A percentile compares a stretch with the other conserved stretches of the same genome.
Evolutionary conservation across 2,329 filamentous ascomycete genomes (phyloP).

Genomic region (Talaromyces sp.): DNA sequence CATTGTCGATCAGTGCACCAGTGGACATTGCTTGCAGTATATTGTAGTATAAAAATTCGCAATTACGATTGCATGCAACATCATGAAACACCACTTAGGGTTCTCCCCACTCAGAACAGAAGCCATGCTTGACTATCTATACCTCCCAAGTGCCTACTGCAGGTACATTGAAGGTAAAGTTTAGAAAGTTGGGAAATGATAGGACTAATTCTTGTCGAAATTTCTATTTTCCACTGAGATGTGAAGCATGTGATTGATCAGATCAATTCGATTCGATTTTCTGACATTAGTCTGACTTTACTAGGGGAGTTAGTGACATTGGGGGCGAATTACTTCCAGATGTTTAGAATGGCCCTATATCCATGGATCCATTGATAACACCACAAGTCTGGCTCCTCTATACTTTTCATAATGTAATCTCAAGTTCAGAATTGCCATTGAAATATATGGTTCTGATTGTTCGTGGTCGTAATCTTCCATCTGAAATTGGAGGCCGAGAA

Average conservation of each 20-base stretch:
- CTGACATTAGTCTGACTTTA: not conserved
- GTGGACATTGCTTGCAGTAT: no score
- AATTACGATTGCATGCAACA: not conserved
- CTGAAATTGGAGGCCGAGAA: not conserved
- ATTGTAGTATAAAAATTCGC: not conserved
- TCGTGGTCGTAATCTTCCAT: not conserved
- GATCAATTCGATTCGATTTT: not conserved
- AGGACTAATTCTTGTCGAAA: not conserved
- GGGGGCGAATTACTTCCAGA: not conserved
- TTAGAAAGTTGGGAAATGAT: no score
- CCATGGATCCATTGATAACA: not conserved
- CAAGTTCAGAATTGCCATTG: not conserved
- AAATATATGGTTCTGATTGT: not conserved
- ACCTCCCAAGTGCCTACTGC: not conserved
- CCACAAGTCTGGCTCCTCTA: not conserved
- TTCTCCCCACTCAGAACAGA: not conserved
- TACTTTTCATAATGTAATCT: not conserved
- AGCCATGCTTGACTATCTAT: not conserved
- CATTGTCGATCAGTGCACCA: not conserved
- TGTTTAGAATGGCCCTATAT: not conserved
- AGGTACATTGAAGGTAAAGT: not conserved
- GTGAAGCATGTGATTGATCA: not conserved
- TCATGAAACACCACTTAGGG: not conserved
- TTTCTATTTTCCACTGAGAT: not conserved
- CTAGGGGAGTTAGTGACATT: not conserved